Evolutionary conservation across 352 stramenopile species (phyloP), one percentile per base, ranked within the genome.

Genomic region (Phytophthora fragariae): DNA sequence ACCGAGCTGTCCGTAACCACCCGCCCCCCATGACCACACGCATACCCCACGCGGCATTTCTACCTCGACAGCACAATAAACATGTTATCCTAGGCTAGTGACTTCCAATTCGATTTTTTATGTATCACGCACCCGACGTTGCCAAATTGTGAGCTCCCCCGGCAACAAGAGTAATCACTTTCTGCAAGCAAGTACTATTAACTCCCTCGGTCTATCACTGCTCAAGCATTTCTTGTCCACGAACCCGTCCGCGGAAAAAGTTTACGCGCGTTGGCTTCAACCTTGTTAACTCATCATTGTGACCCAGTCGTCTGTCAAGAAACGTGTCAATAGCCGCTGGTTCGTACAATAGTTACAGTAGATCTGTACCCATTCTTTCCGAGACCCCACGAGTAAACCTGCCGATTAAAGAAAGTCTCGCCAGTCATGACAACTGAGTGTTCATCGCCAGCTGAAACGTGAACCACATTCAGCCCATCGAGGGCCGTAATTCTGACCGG

Each of bases 381-480:
- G 17, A 79, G 72, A 3, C 89, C 89, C 89, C 89, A 95, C 3
- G 88, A 90, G 66, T 92, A 92, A n/a, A 95, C 85, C 72, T 95
- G 89, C 1, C 84, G 81, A 75, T 90, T 92, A 37, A 84, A 88
- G 14, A 83, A 78, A 1, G 84, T 86, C 60, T 93, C 87, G 1
- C 86, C 87, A 17, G 81, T 83, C 62, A 93, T 77, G 3, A 72
- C 83, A 39, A 93, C 63, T 3, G 87, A 95, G 62, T 93, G 88
- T 2, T 92, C 80, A 59, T 93, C 79, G 7, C 89, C 89, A 37
- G 89, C 87, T 55, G 75, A 79, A 19, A 95, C 70, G 17, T 84
- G 68, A 12, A 92, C 64, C 8, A 93, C 75, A 46, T 90, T 80
- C 12, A 93, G 44, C 11, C 79, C 82, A 39, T 92, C 84, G 0